Base-by-base conservation (phyloP, 306 rosid species). In the Canavalia gladiata region DNA sequence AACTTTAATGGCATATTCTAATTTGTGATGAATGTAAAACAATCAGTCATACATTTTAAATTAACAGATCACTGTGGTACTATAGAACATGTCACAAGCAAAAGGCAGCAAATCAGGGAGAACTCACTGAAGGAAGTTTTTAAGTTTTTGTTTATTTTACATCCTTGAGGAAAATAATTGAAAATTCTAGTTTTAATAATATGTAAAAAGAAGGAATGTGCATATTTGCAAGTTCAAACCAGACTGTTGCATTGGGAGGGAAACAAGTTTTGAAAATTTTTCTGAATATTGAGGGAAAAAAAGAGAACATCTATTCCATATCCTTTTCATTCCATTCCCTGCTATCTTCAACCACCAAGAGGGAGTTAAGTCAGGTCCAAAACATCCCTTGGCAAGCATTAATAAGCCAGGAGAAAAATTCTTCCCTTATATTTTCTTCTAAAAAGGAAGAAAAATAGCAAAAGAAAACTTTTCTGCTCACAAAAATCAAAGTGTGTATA, bases 31-130 rank as follows among this genome's bases (percentile, higher is more conserved):
- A 34, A 42, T 9, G 51, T n/a, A 25, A 52, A 47, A 47, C 47
- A 49, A 57, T 57, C 56, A 37, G 43, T 18, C 68, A 67, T 30
- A 28, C 57, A 28, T 65, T 78, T 43, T 46, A 56, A 68, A 68
- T 2, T 55, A 79, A 68, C 29, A 56, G 55, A 79, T 57, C 28
- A n/a, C 8, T 45, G 47, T 42, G 70, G 25, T 58, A 0, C 51
- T 28, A 41, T 4, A 41, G 34, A 65, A 41, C 13, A 65, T 65
- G 49, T 18, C 71, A 41, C 51, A 18, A 65, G n/a, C 71, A 65
- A 39, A 65, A 65, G 30, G 33, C 25, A 65, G 51, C 71, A 66
- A 42, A 41, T 42, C 52, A 42, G 29, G 35, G n/a, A 64, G 50
- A 41, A 13, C 8, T 39, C 39, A 39, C 12, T 0, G 7, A 18